Percentiles rank a stretch among this genome's conserved stretches.
phyloP scores from a whole-genome alignment of 2,329 filamentous ascomycete species.

The Colletotrichum simmondsii region DNA sequence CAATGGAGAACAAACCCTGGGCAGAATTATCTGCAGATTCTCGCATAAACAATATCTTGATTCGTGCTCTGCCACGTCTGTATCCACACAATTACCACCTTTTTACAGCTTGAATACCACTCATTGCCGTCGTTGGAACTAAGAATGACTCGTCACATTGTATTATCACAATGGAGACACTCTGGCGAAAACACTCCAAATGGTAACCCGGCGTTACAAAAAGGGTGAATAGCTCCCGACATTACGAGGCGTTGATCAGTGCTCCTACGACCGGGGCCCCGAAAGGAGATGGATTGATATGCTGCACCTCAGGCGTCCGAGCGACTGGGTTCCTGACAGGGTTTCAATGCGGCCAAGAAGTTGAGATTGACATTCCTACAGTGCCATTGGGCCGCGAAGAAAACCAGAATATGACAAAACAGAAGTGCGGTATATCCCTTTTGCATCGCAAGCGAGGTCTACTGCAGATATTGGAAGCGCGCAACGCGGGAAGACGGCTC shows the following conservation, averaged over 20 bases:
- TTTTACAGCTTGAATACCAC: not conserved
- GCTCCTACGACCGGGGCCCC: not conserved
- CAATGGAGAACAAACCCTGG: not conserved
- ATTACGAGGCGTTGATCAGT: not conserved
- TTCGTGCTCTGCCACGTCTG: not conserved
- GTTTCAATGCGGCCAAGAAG: not conserved
- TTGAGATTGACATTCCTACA: not conserved
- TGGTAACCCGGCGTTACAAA: not conserved
- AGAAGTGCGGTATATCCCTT: not conserved
- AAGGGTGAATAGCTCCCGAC: not conserved
- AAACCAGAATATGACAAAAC: not conserved
- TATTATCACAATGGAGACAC: not conserved
- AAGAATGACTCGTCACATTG: constrained; percentile 9
- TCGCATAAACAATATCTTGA: not conserved
- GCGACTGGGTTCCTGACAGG: not conserved
- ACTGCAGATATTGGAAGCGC: not conserved
- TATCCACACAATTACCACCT: not conserved
- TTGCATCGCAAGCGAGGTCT: no score
- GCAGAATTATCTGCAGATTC: not conserved
- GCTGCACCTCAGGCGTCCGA: not conserved
- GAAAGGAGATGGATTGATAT: not conserved
- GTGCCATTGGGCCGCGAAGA: not conserved
- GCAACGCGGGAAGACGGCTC: not conserved
- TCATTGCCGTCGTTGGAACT: not conserved
- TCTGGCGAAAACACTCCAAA: not conserved